phyloP scores from a whole-genome alignment of 2,329 filamentous ascomycete species.

The Fusarium albosuccineum region DNA sequence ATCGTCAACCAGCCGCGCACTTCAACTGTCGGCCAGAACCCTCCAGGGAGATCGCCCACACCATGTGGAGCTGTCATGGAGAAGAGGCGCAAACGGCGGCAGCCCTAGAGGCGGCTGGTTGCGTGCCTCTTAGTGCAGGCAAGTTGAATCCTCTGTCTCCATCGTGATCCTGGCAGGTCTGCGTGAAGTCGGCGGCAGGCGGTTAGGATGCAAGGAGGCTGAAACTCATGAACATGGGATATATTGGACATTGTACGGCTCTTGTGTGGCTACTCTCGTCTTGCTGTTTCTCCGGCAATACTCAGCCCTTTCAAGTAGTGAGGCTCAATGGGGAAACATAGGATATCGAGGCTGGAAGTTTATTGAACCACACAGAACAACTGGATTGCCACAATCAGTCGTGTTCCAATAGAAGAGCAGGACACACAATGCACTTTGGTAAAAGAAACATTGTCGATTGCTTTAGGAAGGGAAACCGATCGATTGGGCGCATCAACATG shows the following conservation, averaged over 20 bases:
- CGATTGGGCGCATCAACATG: constrained; percentile 9
- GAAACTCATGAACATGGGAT: constrained; percentile 9
- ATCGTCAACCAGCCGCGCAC: constrained; percentile 24
- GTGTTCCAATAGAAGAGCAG: constrained; percentile 21
- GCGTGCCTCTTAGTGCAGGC: constrained; percentile 33
- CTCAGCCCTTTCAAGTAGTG: background rate
- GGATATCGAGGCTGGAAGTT: constrained; percentile 36
- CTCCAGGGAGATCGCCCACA: constrained; percentile 35
- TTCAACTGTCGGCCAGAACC: constrained; percentile 35
- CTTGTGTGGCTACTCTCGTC: constrained; percentile 4
- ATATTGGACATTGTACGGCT: background rate
- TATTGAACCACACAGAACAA: constrained; percentile 23
- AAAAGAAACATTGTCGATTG: constrained; percentile 16
- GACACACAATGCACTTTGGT: constrained; percentile 13
- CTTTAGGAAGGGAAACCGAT: constrained; percentile 13
- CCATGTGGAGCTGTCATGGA: constrained; percentile 47
- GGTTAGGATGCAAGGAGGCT: constrained; percentile 21
- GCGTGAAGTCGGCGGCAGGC: constrained; percentile 26
- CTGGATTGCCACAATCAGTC: constrained; percentile 28
- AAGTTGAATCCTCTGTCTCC: constrained; percentile 26
- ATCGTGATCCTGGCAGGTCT: constrained; percentile 21
- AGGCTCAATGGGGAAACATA: constrained; percentile 18
- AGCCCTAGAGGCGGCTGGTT: constrained; percentile 39
- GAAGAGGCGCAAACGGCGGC: constrained; percentile 46
- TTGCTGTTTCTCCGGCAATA: constrained; percentile 2